Evolutionary conservation across 371 early-diverging fungal genomes (phyloP).

Genomic region (Basidiobolus meristosporus): DNA sequence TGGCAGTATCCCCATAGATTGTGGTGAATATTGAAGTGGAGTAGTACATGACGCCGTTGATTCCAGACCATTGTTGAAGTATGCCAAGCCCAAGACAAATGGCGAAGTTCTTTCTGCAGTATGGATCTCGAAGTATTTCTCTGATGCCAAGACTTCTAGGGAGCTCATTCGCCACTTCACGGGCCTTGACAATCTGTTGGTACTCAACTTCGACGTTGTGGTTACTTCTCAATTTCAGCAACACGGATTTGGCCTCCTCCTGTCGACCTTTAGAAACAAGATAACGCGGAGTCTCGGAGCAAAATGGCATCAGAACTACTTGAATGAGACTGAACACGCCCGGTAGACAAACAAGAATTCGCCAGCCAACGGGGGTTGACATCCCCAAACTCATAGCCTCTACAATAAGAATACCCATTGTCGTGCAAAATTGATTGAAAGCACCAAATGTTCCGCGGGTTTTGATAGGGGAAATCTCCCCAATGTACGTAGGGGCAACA

Average conservation of each 20-base stretch:
- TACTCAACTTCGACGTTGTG: constrained; percentile 32
- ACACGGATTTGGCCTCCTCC: constrained; percentile 29
- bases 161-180: too few species aligned
- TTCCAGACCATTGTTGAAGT: constrained; percentile 67
- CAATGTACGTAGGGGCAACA: constrained; percentile 60
- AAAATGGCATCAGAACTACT: constrained; percentile 36
- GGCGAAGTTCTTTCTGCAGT: constrained; percentile 29
- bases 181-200: constrained; percentile 20
- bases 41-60: constrained; percentile 70
- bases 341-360: constrained; percentile 32
- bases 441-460: constrained; percentile 48
- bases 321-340: constrained; percentile 46
- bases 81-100: constrained; percentile 19
- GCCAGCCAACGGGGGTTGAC: constrained; percentile 38
- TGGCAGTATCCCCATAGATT: constrained; percentile 23
- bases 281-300: constrained; percentile 61
- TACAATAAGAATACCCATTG: constrained; percentile 53
- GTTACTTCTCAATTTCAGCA: constrained; percentile 32
- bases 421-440: constrained; percentile 56
- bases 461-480: constrained; percentile 55
- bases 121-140: constrained; percentile 19
- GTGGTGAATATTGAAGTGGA: constrained; percentile 23
- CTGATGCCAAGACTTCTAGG: constrained; percentile 9
- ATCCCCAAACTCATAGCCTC: constrained; percentile 34
- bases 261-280: constrained; percentile 28